Evolutionary conservation across 441 rosid species (phyloP), one percentile per base, ranked within the genome.

Genomic region (Gossypium schwendimanii): DNA sequence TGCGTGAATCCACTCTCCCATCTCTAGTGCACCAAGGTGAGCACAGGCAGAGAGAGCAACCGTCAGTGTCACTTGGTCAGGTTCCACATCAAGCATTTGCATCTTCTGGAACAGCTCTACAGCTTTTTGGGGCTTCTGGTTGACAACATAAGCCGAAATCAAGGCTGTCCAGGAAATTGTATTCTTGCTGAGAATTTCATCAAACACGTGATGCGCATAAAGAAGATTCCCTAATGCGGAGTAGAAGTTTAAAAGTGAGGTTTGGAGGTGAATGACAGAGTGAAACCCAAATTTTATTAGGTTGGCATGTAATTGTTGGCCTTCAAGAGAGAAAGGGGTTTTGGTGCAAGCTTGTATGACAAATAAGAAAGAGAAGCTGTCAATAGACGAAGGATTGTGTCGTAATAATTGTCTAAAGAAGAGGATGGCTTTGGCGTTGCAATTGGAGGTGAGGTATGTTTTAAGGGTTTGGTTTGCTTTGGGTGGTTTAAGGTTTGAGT

Each of bases 11-110:
- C 73, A n/a, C 75, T 83, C 82, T 69, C 88, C 86, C 67, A 80
- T 73, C 21, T 79, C 74, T 6, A 82, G 26, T 0, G 82, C 81
- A 2, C 88, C 82, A 23, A 79, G 83, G 75, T 79, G 79, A 77
- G 85, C 85, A 1, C 81, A 82, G 39, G 83, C 85, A 0, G 81
- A 80, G 39, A 82, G 73, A 50, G 80, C 78, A 24, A 79, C 83
- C 26, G 81, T 82, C 59, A 82, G 31, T 12, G 78, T 79, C 73
- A 85, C 75, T 6, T 64, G 76, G 71, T 82, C 86, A 71, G 77
- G 83, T 47, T 84, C 76, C 5, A 81, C 73, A 7, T 49, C 76
- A 66, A 69, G 78, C 18, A 20, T 64, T 50, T 82, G 82, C 84
- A 81, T 79, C 76, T 53, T 78, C 53, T 60, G 54, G 69, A 82